Evolutionary conservation across 306 rosid genomes (phyloP).

Genomic region (Casuarina cunninghamiana): DNA sequence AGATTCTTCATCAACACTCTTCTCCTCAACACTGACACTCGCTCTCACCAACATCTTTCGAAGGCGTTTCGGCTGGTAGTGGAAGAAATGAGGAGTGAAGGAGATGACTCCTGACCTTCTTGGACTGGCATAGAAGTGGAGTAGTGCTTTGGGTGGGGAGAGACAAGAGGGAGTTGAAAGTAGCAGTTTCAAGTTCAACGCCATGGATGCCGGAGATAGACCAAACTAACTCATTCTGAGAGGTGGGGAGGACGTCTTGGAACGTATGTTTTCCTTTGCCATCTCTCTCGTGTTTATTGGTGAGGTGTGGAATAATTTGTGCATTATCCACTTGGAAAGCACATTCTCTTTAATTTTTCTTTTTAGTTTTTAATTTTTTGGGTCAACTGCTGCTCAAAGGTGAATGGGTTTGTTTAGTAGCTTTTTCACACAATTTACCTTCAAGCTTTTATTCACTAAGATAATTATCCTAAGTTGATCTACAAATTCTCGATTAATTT

Average conservation of each 20-base stretch:
- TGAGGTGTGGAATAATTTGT: neutral
- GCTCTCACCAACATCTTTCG: constrained; percentile 46
- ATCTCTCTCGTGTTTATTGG: neutral
- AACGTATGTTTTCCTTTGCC: neutral
- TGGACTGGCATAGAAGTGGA: constrained; percentile 28
- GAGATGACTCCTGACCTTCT: constrained; percentile 38
- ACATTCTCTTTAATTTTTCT: too few relatives aligned
- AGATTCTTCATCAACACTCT: constrained; percentile 35
- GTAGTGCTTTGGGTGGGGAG: constrained; percentile 35
- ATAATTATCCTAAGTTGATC: too few relatives aligned
- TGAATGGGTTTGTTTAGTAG: too few relatives aligned
- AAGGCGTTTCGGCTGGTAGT: constrained; percentile 43
- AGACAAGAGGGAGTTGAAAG: constrained; percentile 27
- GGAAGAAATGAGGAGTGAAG: constrained; percentile 37
- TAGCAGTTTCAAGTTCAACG: constrained; percentile 22
- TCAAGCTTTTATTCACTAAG: too few relatives aligned
- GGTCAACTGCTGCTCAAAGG: too few relatives aligned
- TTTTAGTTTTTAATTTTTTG: too few relatives aligned
- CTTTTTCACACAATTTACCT: too few relatives aligned
- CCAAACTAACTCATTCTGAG: constrained; percentile 20
- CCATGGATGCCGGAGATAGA: neutral
- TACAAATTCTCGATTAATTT: too few relatives aligned
- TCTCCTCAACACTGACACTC: constrained; percentile 62
- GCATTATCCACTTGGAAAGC: constrained; percentile 24
- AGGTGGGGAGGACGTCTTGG: constrained; percentile 39